phyloP scores from a whole-genome alignment of 75 land plant species.

The Cryptomeria japonica region DNA sequence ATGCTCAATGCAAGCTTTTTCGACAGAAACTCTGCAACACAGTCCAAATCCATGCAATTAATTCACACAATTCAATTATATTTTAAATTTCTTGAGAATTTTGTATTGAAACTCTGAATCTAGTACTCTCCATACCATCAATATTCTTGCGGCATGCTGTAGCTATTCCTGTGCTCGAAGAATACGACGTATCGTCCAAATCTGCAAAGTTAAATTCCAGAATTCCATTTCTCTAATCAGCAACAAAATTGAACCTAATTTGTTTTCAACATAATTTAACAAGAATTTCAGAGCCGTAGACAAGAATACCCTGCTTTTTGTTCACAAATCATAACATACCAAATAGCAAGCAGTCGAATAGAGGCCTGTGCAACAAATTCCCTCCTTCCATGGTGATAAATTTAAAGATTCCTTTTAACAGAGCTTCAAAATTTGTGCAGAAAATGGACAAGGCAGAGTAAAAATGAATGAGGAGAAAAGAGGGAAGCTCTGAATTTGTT shows the following conservation, averaged over 20 bases:
- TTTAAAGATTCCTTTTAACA: no score
- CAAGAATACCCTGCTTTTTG: background rate
- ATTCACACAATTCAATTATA: background rate
- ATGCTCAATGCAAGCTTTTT: slow-evolving; percentile 53
- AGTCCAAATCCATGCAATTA: background rate
- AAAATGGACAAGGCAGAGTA: no score
- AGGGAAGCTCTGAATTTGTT: no score
- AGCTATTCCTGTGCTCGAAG: slow-evolving; percentile 49
- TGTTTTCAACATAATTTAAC: background rate
- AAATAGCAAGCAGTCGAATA: slow-evolving; percentile 55
- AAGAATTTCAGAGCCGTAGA: background rate
- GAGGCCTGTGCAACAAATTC: slow-evolving; percentile 8
- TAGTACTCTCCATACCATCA: slow-evolving; percentile 31
- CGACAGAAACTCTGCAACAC: slow-evolving; percentile 63
- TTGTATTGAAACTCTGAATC: background rate
- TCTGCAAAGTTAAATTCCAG: slow-evolving; percentile 24
- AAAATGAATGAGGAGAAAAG: no score
- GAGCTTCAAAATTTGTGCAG: no score
- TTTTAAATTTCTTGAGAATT: no score
- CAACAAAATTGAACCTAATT: background rate
- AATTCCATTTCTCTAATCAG: background rate
- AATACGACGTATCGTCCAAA: slow-evolving; percentile 81
- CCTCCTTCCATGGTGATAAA: background rate
- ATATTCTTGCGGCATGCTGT: slow-evolving; percentile 53
- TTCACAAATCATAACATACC: slow-evolving; percentile 21